Percentiles rank a stretch among this genome's conserved stretches.
phyloP scores from a whole-genome alignment of 352 stramenopile genomes.

The Pythium volutum region DNA sequence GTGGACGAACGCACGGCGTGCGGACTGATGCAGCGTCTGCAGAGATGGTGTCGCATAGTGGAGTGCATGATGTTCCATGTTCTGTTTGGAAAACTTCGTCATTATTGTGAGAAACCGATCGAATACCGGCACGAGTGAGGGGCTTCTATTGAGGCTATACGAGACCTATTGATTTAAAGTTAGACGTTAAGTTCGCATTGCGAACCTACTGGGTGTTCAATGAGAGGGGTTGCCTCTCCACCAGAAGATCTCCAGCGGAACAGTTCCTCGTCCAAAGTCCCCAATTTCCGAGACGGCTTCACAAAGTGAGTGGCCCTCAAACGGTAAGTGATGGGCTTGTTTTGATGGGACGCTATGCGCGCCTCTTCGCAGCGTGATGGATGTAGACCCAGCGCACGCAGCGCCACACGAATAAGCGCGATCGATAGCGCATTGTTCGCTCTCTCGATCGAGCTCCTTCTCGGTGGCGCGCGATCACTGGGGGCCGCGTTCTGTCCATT shows the following conservation, averaged over 20 bases:
- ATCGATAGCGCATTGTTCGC: not conserved
- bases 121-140: too few species aligned
- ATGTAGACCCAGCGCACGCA: not conserved
- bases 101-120: too few species aligned
- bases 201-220: conserved; percentile 3
- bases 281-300: not conserved
- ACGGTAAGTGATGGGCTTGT: conserved; percentile 13
- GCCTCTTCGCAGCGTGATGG: not conserved
- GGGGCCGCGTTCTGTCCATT: not conserved
- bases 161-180: too few species aligned
- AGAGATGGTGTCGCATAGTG: too few species aligned
- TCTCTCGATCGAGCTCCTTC: not conserved
- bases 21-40: too few species aligned
- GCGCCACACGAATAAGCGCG: conserved; percentile 10
- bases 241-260: conserved; percentile 26
- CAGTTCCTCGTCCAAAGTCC: not conserved
- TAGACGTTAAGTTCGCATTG: not conserved
- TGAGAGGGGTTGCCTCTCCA: conserved; percentile 12
- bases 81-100: too few species aligned
- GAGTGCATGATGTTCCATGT: too few species aligned
- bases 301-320: conserved; percentile 14
- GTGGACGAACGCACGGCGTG: too few species aligned
- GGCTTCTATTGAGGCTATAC: too few species aligned
- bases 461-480: not conserved
- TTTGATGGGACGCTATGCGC: not conserved